phyloP scores from a whole-genome alignment of 768 basidiomycete genomes.

The Suillus ampliporus region DNA sequence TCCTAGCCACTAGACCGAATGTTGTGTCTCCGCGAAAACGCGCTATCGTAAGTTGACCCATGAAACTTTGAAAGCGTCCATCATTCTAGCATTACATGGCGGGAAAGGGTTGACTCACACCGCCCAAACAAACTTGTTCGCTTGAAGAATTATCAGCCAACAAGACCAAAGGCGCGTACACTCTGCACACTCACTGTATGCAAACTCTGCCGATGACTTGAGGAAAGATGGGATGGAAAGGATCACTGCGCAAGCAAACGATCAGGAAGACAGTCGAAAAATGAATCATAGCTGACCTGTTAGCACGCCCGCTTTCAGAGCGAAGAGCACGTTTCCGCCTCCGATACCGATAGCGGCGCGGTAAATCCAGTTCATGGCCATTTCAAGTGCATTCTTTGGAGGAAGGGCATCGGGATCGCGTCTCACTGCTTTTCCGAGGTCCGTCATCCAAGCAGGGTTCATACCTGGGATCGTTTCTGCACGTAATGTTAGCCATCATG shows the following conservation, averaged over 20 bases:
- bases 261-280: background rate
- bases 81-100: background rate
- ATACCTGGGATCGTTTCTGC: constrained; percentile 64
- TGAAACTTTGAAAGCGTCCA: constrained; percentile 50
- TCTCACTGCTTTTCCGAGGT: constrained; percentile 60
- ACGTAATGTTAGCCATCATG: background rate
- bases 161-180: constrained; percentile 13
- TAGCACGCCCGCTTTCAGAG: constrained; percentile 71
- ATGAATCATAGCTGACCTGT: constrained; percentile 47
- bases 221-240: constrained; percentile 67
- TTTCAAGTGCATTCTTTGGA: constrained; percentile 64
- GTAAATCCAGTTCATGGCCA: constrained; percentile 52
- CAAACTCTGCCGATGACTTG: constrained; percentile 56
- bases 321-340: constrained; percentile 68
- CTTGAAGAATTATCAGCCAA: constrained; percentile 37
- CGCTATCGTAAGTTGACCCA: constrained; percentile 74
- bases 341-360: constrained; percentile 44
- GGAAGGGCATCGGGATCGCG: constrained; percentile 81
- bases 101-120: constrained; percentile 49
- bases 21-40: constrained; percentile 80
- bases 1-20: constrained; percentile 65
- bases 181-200: constrained; percentile 55
- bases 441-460: constrained; percentile 44
- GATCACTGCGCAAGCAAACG: constrained; percentile 44
- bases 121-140: constrained; percentile 72